Base-by-base conservation (phyloP, 2,329 filamentous ascomycete genomes). In the Bisporella sp. region DNA sequence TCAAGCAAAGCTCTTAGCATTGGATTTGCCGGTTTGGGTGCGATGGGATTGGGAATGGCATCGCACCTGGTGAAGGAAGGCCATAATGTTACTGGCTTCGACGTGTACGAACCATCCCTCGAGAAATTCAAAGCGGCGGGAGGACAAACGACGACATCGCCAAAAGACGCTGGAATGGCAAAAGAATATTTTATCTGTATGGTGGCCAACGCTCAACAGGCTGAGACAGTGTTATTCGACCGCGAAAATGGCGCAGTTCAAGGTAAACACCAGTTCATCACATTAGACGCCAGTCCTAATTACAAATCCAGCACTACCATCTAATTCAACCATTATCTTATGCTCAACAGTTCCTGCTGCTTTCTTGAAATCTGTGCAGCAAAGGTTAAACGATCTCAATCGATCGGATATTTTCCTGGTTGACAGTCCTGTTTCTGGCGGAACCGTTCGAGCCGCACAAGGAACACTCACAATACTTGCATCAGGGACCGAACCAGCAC, bases 41-140 rank as follows among this genome's bases (percentile, higher is more conserved):
- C 85, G 68, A 89, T 89, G 85, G 85, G 85, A 64, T 85, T 88
- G 64, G 85, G 85, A 63, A 89, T 89, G 85, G 85, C 85, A 55
- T 85, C 78, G 53, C 77, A 88, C 62, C 77, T 89, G 42, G 73
- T 88, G 58, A 79, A 81, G 57, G 70, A 78, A 55, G 84, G 84
- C 51, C 87, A 84, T 66, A 54, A 70, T 32, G 84, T 89, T 28
- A 82, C 78, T 31, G 85, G 85, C 51, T 89, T 81, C 64, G 85
- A 89, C 61, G 77, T 88, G 35, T 87, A 79, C 69, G 71, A 71
- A 3, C 80, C 82, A 6, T 81, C 83, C 0, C 73, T 87, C 35
- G 78, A 85, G 52, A 77, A 76, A 28, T 87, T 88, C 70, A 68
- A 74, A 40, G 68, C 73, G 5, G 80, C 79, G 0, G 84, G 84